Conservation (phyloP, 257 asterid genomes). For the Capsicum rhomboideum region DNA sequence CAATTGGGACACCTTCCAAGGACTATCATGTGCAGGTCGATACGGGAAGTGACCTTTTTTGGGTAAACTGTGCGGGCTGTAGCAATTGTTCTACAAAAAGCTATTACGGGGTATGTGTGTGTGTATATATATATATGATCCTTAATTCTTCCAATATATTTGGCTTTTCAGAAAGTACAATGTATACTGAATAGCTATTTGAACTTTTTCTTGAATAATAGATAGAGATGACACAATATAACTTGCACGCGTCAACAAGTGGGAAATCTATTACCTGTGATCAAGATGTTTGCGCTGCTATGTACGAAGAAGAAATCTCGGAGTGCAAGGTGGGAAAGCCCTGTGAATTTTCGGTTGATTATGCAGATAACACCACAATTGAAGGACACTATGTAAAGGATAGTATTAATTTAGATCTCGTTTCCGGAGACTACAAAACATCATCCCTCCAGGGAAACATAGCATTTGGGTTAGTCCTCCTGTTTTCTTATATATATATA, state of each 20-base stretch:
- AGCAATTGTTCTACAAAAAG: conserved; percentile 40
- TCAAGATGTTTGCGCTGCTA: conserved; percentile 32
- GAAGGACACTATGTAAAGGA: conserved; percentile 51
- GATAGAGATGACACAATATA: conserved; percentile 41
- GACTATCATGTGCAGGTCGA: conserved; percentile 62
- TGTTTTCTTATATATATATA: neutral
- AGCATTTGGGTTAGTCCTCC: conserved; percentile 44
- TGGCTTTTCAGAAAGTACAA: neutral
- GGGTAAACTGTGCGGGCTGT: conserved; percentile 53
- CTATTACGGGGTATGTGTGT: conserved; percentile 28
- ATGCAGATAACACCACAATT: conserved; percentile 58
- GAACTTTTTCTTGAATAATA: neutral
- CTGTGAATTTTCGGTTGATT: conserved; percentile 37
- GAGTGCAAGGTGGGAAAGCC: conserved; percentile 36
- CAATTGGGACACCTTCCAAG: conserved; percentile 50
- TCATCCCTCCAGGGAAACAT: conserved; percentile 32
- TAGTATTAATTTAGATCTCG: conserved; percentile 32
- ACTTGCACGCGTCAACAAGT: conserved; percentile 43
- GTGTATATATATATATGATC: neutral
- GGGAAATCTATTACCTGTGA: conserved; percentile 43
- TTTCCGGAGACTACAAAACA: conserved; percentile 30
- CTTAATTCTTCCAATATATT: neutral
- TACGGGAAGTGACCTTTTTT: conserved; percentile 59
- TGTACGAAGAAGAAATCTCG: conserved; percentile 17
- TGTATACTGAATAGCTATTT: neutral